Conservation (phyloP, 495 filamentous ascomycete genomes). For the Neurospora intermedia region DNA sequence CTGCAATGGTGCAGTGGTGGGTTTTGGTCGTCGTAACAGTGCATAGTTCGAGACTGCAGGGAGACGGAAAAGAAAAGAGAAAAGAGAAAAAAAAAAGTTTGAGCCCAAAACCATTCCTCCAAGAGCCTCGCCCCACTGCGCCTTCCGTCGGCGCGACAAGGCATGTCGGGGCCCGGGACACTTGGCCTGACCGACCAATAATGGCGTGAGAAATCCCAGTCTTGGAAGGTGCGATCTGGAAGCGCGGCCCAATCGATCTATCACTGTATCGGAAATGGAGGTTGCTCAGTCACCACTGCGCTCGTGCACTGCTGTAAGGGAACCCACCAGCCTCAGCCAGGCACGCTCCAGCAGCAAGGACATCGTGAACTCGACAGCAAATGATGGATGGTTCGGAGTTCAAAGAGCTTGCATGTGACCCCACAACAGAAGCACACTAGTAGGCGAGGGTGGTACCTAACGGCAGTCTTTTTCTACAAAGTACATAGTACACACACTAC, state of each 20-base stretch:
- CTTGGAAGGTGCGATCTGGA: background rate
- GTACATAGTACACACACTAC: no score
- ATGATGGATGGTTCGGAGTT: background rate
- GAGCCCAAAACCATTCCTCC: background rate
- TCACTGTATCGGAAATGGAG: background rate
- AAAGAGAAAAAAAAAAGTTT: background rate
- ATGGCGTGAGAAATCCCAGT: background rate
- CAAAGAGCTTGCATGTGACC: background rate
- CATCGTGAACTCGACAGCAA: background rate
- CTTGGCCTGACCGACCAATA: background rate
- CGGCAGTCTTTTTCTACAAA: background rate
- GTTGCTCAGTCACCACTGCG: background rate
- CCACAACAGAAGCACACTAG: background rate
- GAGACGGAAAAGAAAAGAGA: background rate
- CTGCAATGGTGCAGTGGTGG: background rate
- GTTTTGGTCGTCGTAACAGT: background rate
- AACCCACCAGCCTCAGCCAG: background rate
- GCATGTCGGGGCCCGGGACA: background rate
- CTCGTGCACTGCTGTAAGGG: background rate
- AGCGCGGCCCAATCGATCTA: background rate
- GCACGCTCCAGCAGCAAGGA: background rate
- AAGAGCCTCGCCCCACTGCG: background rate
- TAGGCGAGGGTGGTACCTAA: background rate
- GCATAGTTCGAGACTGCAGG: background rate
- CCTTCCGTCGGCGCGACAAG: background rate